phyloP scores from a whole-genome alignment of 148 eudicot species.

The Suaeda aralocaspica region DNA sequence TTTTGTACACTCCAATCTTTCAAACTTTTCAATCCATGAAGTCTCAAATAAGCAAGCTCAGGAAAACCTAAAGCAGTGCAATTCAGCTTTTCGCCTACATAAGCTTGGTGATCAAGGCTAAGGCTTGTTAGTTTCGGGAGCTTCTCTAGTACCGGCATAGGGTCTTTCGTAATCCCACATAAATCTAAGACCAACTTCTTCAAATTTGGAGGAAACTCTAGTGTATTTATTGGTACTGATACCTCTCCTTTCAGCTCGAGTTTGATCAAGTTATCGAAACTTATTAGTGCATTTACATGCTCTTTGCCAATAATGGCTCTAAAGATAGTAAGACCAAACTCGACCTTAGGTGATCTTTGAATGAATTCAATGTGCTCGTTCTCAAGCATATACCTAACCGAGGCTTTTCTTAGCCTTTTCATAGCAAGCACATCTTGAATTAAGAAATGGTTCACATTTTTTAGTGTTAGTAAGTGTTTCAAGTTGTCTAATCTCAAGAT shows the following conservation, averaged over 20 bases:
- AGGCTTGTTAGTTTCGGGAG: conserved; percentile 33
- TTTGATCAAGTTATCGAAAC: conserved; percentile 25
- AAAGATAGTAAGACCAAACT: conserved; percentile 21
- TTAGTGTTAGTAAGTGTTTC: conserved; percentile 27
- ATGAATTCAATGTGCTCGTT: conserved; percentile 27
- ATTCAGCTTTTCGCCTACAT: conserved; percentile 30
- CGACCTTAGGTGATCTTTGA: conserved; percentile 19
- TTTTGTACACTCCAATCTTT: conserved; percentile 20
- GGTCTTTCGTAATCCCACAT: conserved; percentile 30
- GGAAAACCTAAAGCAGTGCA: conserved; percentile 38
- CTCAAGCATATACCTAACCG: conserved; percentile 22
- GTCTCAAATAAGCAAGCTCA: conserved; percentile 28
- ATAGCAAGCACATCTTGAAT: conserved; percentile 29
- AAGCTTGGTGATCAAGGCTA: conserved; percentile 26
- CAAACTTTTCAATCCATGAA: conserved; percentile 26
- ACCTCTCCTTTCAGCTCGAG: conserved; percentile 27
- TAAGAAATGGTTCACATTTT: conserved; percentile 25
- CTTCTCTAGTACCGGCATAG: conserved; percentile 38
- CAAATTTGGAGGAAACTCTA: conserved; percentile 24
- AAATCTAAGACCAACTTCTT: conserved; percentile 22
- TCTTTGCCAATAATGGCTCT: conserved; percentile 21
- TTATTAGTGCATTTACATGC: conserved; percentile 21
- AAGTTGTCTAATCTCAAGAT: conserved; percentile 21
- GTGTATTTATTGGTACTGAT: conserved; percentile 1
- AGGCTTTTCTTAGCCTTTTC: conserved; percentile 27